Evolutionary conservation across 176 grass and related monocot genomes (phyloP), one percentile per base, ranked within the genome.

Genomic region (Avena insularis): DNA sequence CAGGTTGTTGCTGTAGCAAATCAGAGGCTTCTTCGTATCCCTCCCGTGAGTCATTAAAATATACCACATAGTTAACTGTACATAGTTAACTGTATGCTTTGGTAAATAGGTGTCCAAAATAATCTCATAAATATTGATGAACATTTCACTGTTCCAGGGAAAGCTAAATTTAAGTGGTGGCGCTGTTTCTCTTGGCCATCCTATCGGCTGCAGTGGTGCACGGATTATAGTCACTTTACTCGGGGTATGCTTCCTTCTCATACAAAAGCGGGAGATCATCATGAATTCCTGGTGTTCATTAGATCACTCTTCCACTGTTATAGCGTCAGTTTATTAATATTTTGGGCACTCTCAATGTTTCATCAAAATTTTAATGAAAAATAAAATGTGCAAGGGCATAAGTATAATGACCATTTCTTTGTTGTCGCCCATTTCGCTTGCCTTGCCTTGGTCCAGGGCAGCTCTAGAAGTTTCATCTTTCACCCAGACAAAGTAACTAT

Each of bases 1-100:
- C 85, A 98, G 96, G 96, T 98, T 71, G 93, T 98, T 64, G 93
- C 96, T 3, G 85, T 96, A 50, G 96, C 90, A 40, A 98, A 98
- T 63, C 96, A 98, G 65, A 98, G 77, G 87, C 93, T 98, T 92
- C 96, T 98, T 83, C 59, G 82, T 60, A 92, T 98, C 70, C 92
- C 96, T 91, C 78, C 93, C 17, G 93, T 98, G 74, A 94, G 91
- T 79, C 43, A 43, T 23, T 83, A 15, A 55, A 27, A 53, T 9
- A 67, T 65, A 63, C 40, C 40, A 43, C 40, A 43, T 74, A 45
- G 21, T 59, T 76, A 27, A 72, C 33, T 54, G 12, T 21, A 51
- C 40, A 43, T 74, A 45, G 21, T 59, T 76, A 27, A 72, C 33
- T 54, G 12, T 21, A 51, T 19, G 72, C 35, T 82, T 66, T 12